A percentile compares a stretch with the other conserved stretches of the same genome.
phyloP scores from a whole-genome alignment of 202 grass and related monocot genomes.

The Alloteropsis angusta region DNA sequence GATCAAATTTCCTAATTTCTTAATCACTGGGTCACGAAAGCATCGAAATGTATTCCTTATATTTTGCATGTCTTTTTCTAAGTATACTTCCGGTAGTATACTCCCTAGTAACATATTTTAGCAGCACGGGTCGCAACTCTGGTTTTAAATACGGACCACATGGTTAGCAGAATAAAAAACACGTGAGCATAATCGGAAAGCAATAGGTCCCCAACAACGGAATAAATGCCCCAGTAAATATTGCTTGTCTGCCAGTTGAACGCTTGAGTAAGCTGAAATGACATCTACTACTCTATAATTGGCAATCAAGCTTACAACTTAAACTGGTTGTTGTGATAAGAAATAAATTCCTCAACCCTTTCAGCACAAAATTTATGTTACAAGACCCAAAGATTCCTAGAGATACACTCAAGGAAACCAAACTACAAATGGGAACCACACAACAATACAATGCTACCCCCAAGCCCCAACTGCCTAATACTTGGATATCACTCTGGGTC shows the following conservation, averaged over 20 bases:
- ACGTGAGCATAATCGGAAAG: neutral
- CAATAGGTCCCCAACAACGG: neutral
- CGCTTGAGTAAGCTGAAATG: neutral
- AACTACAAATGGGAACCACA: conserved; percentile 1
- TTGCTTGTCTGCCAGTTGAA: neutral
- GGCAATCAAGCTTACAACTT: conserved; percentile 7
- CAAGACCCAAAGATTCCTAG: neutral
- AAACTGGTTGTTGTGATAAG: neutral
- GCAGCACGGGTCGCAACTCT: no score
- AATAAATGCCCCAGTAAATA: neutral
- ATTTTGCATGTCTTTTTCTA: neutral
- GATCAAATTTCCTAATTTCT: neutral
- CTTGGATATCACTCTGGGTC: neutral
- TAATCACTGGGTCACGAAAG: neutral
- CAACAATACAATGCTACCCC: neutral
- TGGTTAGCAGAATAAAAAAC: neutral
- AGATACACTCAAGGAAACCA: neutral
- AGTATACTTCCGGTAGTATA: no score
- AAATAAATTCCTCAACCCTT: neutral
- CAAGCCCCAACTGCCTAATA: neutral
- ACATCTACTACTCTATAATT: neutral
- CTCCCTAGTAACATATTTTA: neutral
- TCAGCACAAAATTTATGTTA: neutral
- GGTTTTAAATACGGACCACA: no score
- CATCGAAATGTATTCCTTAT: neutral